Evolutionary conservation across 2,329 filamentous ascomycete genomes (phyloP).

Genomic region (Monosporascus sp.): DNA sequence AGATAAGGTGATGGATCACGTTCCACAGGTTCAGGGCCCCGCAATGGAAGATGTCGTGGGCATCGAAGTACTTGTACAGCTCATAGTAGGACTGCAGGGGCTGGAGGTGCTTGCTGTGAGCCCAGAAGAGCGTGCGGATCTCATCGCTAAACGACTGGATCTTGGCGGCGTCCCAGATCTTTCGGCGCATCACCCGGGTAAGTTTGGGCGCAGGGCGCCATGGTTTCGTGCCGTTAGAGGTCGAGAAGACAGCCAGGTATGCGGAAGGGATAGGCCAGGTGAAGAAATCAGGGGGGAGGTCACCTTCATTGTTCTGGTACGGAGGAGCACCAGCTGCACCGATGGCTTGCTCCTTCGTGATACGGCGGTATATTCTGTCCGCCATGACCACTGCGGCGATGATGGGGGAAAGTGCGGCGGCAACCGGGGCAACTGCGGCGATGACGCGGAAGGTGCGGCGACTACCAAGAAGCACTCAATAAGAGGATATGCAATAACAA

Average conservation of each 20-base stretch:
- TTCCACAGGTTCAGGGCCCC: slow-evolving; percentile 45
- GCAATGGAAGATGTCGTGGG: slow-evolving; percentile 38
- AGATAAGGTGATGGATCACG: slow-evolving; percentile 34
- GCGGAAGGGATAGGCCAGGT: slow-evolving; percentile 1
- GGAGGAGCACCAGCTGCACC: slow-evolving; percentile 12
- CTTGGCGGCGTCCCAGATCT: slow-evolving; percentile 32
- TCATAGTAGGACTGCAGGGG: slow-evolving; percentile 29
- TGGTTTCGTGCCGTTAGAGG: slow-evolving; percentile 19
- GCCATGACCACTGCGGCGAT: slow-evolving; percentile 2
- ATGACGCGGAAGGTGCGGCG: too few species aligned
- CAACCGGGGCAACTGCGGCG: too few species aligned
- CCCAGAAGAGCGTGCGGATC: slow-evolving; percentile 8
- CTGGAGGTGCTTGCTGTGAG: slow-evolving; percentile 9
- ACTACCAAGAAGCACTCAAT: too few species aligned
- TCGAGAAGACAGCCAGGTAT: slow-evolving; percentile 34
- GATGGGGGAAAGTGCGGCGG: too few species aligned
- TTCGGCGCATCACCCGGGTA: slow-evolving; percentile 4
- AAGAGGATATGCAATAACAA: too few species aligned
- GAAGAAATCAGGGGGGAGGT: slow-evolving; percentile 17
- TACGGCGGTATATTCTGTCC: slow-evolving; percentile 7
- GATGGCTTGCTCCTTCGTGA: slow-evolving; percentile 10
- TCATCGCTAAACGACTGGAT: slow-evolving; percentile 20
- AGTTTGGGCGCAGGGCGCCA: slow-evolving; percentile 26
- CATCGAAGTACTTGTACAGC: slow-evolving; percentile 44
- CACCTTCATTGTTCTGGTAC: slow-evolving; percentile 5